phyloP scores from a whole-genome alignment of 257 asterid genomes.

The Solanum sparsipilum region DNA sequence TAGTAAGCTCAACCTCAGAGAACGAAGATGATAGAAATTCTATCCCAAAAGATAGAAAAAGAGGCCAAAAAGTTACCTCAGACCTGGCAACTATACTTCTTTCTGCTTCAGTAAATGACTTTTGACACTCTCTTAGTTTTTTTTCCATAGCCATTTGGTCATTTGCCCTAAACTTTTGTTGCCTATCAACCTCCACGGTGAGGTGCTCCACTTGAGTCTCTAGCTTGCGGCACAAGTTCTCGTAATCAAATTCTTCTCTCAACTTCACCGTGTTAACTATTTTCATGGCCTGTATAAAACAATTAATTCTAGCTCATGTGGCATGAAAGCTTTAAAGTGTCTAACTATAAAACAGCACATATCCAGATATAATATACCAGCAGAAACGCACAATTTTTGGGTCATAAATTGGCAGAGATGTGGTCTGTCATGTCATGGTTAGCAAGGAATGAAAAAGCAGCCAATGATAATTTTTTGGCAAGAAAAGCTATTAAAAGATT shows the following conservation, averaged over 20 bases:
- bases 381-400: not conserved
- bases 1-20: not conserved
- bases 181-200: slow-evolving; percentile 62
- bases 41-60: not conserved
- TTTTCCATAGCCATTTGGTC: slow-evolving; percentile 44
- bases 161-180: slow-evolving; percentile 50
- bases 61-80: slow-evolving; percentile 45
- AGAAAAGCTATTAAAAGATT: not conserved
- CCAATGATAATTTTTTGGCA: not conserved
- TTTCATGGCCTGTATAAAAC: slow-evolving; percentile 80
- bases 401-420: not conserved
- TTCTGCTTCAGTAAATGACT: slow-evolving; percentile 52
- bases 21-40: not conserved
- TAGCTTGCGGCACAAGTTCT: slow-evolving; percentile 74
- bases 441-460: not conserved
- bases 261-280: slow-evolving; percentile 61
- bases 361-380: not conserved
- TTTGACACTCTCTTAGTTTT: slow-evolving; percentile 39
- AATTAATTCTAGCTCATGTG: slow-evolving; percentile 2
- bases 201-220: slow-evolving; percentile 76
- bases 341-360: not conserved
- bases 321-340: not conserved
- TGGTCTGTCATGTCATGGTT: not conserved
- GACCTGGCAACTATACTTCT: slow-evolving; percentile 48
- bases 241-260: slow-evolving; percentile 91